Conservation (phyloP, 192 early-diverging fungal genomes). For the Rhizophagus prolifer region DNA sequence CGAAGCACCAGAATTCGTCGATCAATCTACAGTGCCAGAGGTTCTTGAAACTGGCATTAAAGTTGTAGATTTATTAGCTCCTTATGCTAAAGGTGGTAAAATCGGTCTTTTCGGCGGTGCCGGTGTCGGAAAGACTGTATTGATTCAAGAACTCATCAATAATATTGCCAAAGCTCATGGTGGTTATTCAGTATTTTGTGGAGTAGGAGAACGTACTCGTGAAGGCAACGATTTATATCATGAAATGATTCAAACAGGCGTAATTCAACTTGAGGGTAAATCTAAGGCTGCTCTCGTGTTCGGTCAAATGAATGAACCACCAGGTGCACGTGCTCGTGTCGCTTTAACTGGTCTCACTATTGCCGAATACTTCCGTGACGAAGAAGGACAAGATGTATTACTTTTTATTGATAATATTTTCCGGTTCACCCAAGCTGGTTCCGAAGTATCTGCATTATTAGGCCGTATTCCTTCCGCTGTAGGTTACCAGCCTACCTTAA, state of each 20-base stretch:
- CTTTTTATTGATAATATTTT: slow-evolving; percentile 99
- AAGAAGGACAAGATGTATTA: slow-evolving; percentile 98
- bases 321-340: slow-evolving; percentile 98
- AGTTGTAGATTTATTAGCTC: slow-evolving; percentile 97
- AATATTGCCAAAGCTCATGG: slow-evolving; percentile 99
- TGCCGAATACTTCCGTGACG: slow-evolving; percentile 99
- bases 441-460: slow-evolving; percentile 98
- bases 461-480: slow-evolving; percentile 99
- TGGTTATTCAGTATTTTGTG: slow-evolving; percentile 98
- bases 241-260: slow-evolving; percentile 96
- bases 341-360: slow-evolving; percentile 96
- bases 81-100: slow-evolving; percentile 97
- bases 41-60: slow-evolving; percentile 98
- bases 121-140: slow-evolving; percentile 99
- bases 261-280: slow-evolving; percentile 91
- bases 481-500: slow-evolving; percentile 95
- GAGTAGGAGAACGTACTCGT: slow-evolving; percentile 98
- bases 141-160: slow-evolving; percentile 99
- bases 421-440: slow-evolving; percentile 99
- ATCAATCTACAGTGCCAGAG: slow-evolving; percentile 93
- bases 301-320: slow-evolving; percentile 99
- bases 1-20: slow-evolving; percentile 90
- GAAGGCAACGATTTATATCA: slow-evolving; percentile 99
- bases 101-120: slow-evolving; percentile 99
- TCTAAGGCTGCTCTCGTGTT: slow-evolving; percentile 96